A percentile compares a stretch with the other conserved stretches of the same genome.
These are phyloP conservation scores for Sporisorium sorghi DNA, from an alignment of 1,284 basidiomycete species.

Conservation along the genomic window DNA sequence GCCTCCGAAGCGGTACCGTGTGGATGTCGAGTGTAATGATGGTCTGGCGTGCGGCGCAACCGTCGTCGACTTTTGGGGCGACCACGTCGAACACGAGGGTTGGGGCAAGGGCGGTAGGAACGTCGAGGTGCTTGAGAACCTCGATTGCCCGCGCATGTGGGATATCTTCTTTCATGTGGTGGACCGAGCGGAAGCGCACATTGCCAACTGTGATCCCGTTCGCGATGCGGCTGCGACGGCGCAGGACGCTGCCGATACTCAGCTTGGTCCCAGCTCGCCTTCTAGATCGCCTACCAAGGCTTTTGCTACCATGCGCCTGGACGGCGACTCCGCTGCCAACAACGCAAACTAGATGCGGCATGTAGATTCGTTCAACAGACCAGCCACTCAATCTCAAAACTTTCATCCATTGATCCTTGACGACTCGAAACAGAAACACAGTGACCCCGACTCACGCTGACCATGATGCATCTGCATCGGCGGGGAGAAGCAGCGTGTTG, in stretches of 20 bases:
- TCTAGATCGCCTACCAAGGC: constrained; percentile 25
- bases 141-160: constrained; percentile 57
- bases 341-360: not conserved
- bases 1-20: constrained; percentile 53
- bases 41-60: constrained; percentile 57
- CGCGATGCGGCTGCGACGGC: constrained; percentile 1
- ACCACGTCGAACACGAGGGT: constrained; percentile 43
- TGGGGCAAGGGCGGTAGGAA: constrained; percentile 60
- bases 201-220: constrained; percentile 15
- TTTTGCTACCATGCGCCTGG: constrained; percentile 19
- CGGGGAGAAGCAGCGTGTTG: constrained; percentile 72
- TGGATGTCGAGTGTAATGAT: constrained; percentile 53
- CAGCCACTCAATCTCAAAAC: not conserved
- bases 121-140: constrained; percentile 58
- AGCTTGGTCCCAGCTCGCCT: constrained; percentile 15
- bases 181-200: constrained; percentile 49
- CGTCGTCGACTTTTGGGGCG: constrained; percentile 60
- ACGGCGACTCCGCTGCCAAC: constrained; percentile 9
- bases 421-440: not conserved
- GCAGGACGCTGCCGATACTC: constrained; percentile 5
- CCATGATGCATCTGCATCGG: not conserved
- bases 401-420: not conserved
- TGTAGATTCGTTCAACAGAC: not conserved
- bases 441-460: not conserved
- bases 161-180: constrained; percentile 58